Conservation (phyloP, 148 eudicot species). For the Rhododendron henanense region DNA sequence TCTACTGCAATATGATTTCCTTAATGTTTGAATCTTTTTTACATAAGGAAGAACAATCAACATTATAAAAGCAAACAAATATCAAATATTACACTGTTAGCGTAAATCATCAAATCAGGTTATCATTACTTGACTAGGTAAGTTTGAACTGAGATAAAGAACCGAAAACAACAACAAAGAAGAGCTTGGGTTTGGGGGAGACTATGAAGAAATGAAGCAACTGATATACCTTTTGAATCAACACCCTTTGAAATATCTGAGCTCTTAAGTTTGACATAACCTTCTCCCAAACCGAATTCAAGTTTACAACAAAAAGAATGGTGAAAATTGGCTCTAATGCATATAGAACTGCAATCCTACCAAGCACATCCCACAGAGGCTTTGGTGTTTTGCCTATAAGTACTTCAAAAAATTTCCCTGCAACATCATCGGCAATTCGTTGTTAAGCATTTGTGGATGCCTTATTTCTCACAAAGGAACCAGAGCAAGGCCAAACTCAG, state of each 20-base stretch:
- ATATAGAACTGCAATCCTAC: conserved; percentile 67
- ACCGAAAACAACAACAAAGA: not conserved
- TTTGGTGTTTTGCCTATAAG: conserved; percentile 67
- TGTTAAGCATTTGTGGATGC: not conserved
- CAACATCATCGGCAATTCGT: conserved; percentile 18
- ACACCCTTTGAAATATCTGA: conserved; percentile 75
- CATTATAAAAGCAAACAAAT: not conserved
- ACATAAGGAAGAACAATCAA: not conserved
- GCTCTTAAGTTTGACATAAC: conserved; percentile 96
- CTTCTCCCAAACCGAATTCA: conserved; percentile 92
- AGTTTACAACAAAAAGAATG: conserved; percentile 68
- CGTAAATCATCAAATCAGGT: not conserved
- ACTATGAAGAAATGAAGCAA: not conserved
- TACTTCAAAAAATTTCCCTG: conserved; percentile 90
- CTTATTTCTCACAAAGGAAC: not conserved
- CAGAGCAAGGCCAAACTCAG: not conserved
- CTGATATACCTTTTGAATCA: conserved; percentile 78
- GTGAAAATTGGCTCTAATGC: conserved; percentile 87
- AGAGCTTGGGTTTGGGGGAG: not conserved
- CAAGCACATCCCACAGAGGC: conserved; percentile 71
- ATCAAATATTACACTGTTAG: not conserved
- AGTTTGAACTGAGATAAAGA: not conserved
- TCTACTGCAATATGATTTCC: not conserved
- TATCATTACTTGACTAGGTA: not conserved
- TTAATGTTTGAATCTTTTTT: not conserved